Evolutionary conservation across 192 early-diverging fungal genomes (phyloP).

Genomic region (Backusella tuberculispora): DNA sequence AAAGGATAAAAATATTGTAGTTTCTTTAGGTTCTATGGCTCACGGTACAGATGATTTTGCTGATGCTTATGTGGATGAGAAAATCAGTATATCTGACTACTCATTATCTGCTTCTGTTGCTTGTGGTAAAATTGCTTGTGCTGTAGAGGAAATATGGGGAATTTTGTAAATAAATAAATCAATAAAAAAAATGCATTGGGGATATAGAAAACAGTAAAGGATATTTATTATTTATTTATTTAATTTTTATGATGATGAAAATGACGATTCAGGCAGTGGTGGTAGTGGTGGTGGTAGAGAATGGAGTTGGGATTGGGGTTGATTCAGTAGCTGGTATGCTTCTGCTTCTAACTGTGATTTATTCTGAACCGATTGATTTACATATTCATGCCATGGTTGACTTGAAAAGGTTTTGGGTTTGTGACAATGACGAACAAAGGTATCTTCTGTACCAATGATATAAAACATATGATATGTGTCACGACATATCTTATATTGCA

Average conservation of each 20-base stretch:
- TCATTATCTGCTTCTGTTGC: constrained; percentile 97
- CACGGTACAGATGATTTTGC: constrained; percentile 96
- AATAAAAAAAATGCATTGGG: neutral
- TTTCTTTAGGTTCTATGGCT: constrained; percentile 96
- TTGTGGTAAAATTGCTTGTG: constrained; percentile 90
- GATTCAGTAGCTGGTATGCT: constrained; percentile 4
- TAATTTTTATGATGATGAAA: neutral
- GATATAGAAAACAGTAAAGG: neutral
- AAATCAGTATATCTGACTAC: constrained; percentile 97
- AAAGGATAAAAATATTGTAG: constrained; percentile 79
- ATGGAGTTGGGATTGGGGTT: neutral
- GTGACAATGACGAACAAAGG: constrained; percentile 24
- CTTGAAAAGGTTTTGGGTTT: neutral
- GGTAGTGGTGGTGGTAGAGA: too few relatives aligned
- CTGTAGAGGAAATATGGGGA: constrained; percentile 90
- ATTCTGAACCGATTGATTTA: constrained; percentile 20
- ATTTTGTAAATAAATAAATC: constrained; percentile 61
- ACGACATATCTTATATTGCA: constrained; percentile 95
- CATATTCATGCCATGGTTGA: constrained; percentile 40
- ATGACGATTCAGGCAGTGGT: neutral
- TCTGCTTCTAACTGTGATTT: constrained; percentile 11
- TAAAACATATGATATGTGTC: constrained; percentile 98
- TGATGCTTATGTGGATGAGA: constrained; percentile 94
- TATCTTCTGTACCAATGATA: constrained; percentile 90
- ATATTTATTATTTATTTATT: neutral